phyloP scores from a whole-genome alignment of 2,329 filamentous ascomycete species.

The Orbilia ellipsospora region DNA sequence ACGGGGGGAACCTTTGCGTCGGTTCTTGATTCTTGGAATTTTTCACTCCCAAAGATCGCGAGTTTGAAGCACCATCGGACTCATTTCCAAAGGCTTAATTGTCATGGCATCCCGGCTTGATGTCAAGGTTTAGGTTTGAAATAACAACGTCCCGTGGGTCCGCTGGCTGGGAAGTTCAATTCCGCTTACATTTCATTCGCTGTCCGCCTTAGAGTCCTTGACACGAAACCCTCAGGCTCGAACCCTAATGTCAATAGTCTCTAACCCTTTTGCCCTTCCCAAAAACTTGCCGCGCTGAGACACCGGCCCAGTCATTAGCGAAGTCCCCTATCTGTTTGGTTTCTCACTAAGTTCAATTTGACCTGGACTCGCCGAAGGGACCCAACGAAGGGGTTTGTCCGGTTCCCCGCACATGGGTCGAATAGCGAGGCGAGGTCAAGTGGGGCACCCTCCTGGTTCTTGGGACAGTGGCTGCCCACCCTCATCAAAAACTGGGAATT shows the following conservation, averaged over 20 bases:
- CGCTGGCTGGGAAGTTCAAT: slow-evolving; percentile 31
- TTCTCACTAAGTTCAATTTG: slow-evolving; percentile 13
- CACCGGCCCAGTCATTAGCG: slow-evolving; percentile 38
- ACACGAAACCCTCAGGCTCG: slow-evolving; percentile 40
- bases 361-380: slow-evolving; percentile 37
- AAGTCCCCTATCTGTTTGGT: slow-evolving; percentile 16
- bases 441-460: slow-evolving; percentile 48
- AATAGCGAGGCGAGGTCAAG: slow-evolving; percentile 37
- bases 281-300: slow-evolving; percentile 41
- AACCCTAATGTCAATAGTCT: slow-evolving; percentile 33
- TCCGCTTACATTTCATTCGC: slow-evolving; percentile 45
- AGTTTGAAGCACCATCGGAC: slow-evolving; percentile 31
- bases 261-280: slow-evolving; percentile 1
- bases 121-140: slow-evolving; percentile 47
- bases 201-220: slow-evolving; percentile 4
- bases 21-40: slow-evolving; percentile 38
- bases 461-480: slow-evolving; percentile 51
- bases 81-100: slow-evolving; percentile 10
- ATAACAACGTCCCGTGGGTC: slow-evolving; percentile 47
- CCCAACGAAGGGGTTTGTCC: slow-evolving; percentile 55
- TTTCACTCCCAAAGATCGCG: slow-evolving; percentile 26
- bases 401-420: slow-evolving; percentile 53
- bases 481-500: slow-evolving; percentile 39
- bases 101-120: slow-evolving; percentile 38
- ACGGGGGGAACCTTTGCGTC: slow-evolving; percentile 27